Base-by-base conservation (phyloP, 2,329 filamentous ascomycete species). In the Magnaporthales sp. region DNA sequence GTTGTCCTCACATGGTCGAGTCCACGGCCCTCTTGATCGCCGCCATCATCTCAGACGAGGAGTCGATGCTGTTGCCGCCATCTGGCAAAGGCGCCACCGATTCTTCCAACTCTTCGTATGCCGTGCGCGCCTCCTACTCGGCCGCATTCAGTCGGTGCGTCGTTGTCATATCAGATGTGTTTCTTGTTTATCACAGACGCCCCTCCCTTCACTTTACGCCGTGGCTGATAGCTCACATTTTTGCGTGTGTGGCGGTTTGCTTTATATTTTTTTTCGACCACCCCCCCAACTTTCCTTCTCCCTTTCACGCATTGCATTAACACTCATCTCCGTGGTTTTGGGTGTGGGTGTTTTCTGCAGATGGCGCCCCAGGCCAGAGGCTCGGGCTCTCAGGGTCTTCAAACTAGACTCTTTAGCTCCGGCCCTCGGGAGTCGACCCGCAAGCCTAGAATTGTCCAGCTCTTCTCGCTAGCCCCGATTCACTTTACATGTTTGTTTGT, bases 1-100 rank as follows among this genome's bases (percentile, higher is more conserved):
- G 86, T 72, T 90, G 92, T 69, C 91, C 91, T 66, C 89, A 94
- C 78, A 83, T 92, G 77, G 85, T 94, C 66, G 91, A 94, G 77
- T 91, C 89, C 46, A 93, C 91, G 58, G 89, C 89, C 2, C 83
- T 92, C 69, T 80, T 95, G 68, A 86, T 86, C 70, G 87, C 90
- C 68, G 90, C 90, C 30, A 79, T 89, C 24, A 78, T 93, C 65
- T 85, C 87, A 73, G 90, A 93, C 77, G 80, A 81, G 68, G 61
- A 30, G 24, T 68, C 6, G 63, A 67, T 22, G 71, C 9, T 58
- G 5, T 9, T 58, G 54, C 8, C 54, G 54, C 8, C 54, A 70
- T 2, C 72, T 73, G 29, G 73, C 72, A 66, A 75, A 58, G 66
- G 73, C 54, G 54, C 54, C 54, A 58, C 54, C 54, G 54, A 58